Conservation (phyloP, 2,329 filamentous ascomycete species). For the Macrophomina tecta region DNA sequence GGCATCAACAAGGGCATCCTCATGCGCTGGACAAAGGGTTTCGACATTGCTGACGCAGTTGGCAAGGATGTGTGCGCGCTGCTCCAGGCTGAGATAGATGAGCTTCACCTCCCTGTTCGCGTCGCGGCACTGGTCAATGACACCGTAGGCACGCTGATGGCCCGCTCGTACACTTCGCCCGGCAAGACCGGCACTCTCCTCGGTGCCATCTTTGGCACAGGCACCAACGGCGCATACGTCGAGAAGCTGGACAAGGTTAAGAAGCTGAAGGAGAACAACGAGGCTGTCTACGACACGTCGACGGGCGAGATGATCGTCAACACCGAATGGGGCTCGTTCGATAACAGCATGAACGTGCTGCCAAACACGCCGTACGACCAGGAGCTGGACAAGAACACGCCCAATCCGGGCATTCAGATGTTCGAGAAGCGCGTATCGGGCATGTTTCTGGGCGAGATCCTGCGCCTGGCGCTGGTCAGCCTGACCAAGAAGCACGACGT, state of each 20-base stretch:
- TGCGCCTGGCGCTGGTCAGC: slow-evolving; percentile 76
- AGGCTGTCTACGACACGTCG: slow-evolving; percentile 71
- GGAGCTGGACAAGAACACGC: slow-evolving; percentile 76
- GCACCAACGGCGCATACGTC: slow-evolving; percentile 96
- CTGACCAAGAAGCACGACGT: slow-evolving; percentile 72
- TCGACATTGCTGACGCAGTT: slow-evolving; percentile 92
- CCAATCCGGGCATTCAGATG: slow-evolving; percentile 96
- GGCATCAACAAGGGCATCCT: slow-evolving; percentile 95
- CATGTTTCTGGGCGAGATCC: slow-evolving; percentile 96
- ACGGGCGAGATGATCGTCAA: slow-evolving; percentile 98
- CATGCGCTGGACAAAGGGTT: slow-evolving; percentile 98
- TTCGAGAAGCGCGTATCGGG: slow-evolving; percentile 98
- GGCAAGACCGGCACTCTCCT: slow-evolving; percentile 85
- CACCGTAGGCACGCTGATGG: slow-evolving; percentile 97
- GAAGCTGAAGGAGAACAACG: slow-evolving; percentile 64
- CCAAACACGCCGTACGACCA: slow-evolving; percentile 85
- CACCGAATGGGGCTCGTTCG: slow-evolving; percentile 97
- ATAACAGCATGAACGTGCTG: slow-evolving; percentile 88
- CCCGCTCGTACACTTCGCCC: slow-evolving; percentile 90
- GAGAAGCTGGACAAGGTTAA: slow-evolving; percentile 87
- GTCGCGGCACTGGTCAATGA: slow-evolving; percentile 98
- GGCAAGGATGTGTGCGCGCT: slow-evolving; percentile 94
- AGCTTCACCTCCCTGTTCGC: slow-evolving; percentile 82
- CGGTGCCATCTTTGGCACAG: slow-evolving; percentile 97
- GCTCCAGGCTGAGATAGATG: slow-evolving; percentile 88